Base-by-base conservation (phyloP, 2,329 filamentous ascomycete species). In the Curvularia spicifera region DNA sequence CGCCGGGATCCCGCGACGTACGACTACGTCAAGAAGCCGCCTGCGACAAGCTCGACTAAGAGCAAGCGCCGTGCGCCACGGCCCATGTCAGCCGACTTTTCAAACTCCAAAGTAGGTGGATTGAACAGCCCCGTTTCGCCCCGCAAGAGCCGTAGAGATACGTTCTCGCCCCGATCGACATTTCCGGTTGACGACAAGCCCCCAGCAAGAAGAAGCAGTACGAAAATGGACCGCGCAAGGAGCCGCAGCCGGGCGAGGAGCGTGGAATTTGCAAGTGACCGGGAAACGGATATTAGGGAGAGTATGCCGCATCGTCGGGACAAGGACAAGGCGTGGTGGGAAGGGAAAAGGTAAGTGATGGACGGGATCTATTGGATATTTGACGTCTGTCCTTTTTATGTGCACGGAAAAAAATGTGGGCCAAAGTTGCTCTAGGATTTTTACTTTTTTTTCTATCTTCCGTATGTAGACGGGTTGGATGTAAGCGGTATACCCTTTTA, bases 1-100 rank as follows among this genome's bases (percentile, higher is more conserved):
- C 67, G 71, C n/a, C 70, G 75, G 26, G 80, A 81, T 58, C 74
- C 73, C 1, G 71, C 79, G 29, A 79, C 75, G 3, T 79, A 78
- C 50, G 75, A 79, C 22, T 78, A 77, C 51, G 72, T 80, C 10
- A 71, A 71, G 26, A 60, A 67, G 31, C 77, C 77, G 5, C 73
- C 75, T 12, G 61, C 71, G 5, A 77, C 70, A 7, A 62, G 65
- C 4, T 44, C 42, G 9, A 51, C 59, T 4, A 63, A 57, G 10
- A 60, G 60, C 48, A 70, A 64, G 47, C 60, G 65, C 13, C 55
- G 59, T 9, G 54, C 55, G 3, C 57, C 49, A 26, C 52, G 63
- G 5, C 66, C 65, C 1, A 51, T 60, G 28, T 65, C 60, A n/a
- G 67, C 68, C 1, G 66, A 65, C 29, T 57, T 64, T 48, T 55